Evolutionary conservation across 1,139 yeast species (phyloP).

Genomic region (Diutina rugosa): DNA sequence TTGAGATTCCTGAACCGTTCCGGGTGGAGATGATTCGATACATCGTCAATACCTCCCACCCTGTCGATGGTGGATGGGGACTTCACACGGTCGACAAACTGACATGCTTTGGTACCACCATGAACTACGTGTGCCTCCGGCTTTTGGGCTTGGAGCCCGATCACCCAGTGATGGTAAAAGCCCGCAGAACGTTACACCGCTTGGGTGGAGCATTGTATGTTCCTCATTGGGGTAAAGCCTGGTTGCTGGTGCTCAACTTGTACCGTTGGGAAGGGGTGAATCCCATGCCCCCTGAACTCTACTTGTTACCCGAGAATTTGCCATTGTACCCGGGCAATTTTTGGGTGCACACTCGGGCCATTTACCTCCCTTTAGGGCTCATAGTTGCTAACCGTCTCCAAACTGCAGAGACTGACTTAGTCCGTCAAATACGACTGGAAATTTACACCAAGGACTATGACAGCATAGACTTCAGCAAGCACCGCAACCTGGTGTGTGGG

Average conservation of each 20-base stretch:
- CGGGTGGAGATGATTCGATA: constrained; percentile 67
- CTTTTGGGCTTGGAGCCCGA: constrained; percentile 60
- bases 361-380: constrained; percentile 81
- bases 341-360: constrained; percentile 99
- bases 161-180: constrained; percentile 73
- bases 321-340: constrained; percentile 93
- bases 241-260: constrained; percentile 68
- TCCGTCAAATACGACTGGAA: constrained; percentile 58
- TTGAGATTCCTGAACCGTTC: constrained; percentile 56
- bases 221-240: constrained; percentile 98
- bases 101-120: constrained; percentile 88
- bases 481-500: constrained; percentile 81
- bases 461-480: constrained; percentile 49
- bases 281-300: constrained; percentile 95
- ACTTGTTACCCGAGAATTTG: constrained; percentile 69
- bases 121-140: constrained; percentile 72
- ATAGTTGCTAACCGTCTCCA: constrained; percentile 43
- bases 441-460: constrained; percentile 57
- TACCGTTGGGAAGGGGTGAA: constrained; percentile 96
- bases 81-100: constrained; percentile 83
- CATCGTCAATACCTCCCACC: constrained; percentile 80
- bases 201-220: constrained; percentile 83
- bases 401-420: constrained; percentile 52
- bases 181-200: constrained; percentile 53
- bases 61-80: constrained; percentile 99